A percentile compares a stretch with the other conserved stretches of the same genome.
Evolutionary conservation across 176 grass and related monocot genomes (phyloP).

Genomic region (Microstegium vimineum): DNA sequence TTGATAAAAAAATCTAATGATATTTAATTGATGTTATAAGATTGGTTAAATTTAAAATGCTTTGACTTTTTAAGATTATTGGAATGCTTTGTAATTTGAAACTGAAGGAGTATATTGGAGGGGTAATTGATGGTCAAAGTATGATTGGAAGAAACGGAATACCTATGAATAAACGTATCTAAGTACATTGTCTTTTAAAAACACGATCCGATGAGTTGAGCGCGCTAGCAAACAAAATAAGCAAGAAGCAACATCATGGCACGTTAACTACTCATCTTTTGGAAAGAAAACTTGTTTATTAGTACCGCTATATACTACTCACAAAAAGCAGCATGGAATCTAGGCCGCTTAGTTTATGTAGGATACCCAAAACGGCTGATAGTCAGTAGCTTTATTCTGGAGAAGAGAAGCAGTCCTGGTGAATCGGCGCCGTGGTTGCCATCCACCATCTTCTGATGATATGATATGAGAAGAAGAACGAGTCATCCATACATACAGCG

Average conservation of each 20-base stretch:
- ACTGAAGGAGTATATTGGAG: too few relatives aligned
- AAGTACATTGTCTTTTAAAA: not conserved
- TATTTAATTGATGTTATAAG: too few relatives aligned
- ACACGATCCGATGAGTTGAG: not conserved
- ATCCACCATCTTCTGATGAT: not conserved
- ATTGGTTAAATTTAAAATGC: too few relatives aligned
- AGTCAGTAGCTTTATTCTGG: not conserved
- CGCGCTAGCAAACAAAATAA: not conserved
- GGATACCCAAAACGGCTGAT: constrained; percentile 5
- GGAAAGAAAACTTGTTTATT: not conserved
- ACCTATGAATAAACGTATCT: not conserved
- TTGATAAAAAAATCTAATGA: too few relatives aligned
- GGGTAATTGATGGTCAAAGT: too few relatives aligned
- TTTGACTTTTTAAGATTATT: too few relatives aligned
- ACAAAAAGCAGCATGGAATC: constrained; percentile 5
- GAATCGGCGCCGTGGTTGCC: not conserved
- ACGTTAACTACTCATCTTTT: not conserved
- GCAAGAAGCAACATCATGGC: not conserved
- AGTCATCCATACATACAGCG: not conserved
- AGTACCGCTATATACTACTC: not conserved
- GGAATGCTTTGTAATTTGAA: too few relatives aligned
- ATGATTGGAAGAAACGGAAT: too few relatives aligned
- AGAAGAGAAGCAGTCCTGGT: not conserved
- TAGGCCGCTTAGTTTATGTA: constrained; percentile 14
- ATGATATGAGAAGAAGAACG: not conserved